Evolutionary conservation across 768 basidiomycete genomes (phyloP), one percentile per base, ranked within the genome.

Genomic region (Kwoniella dendrophila): DNA sequence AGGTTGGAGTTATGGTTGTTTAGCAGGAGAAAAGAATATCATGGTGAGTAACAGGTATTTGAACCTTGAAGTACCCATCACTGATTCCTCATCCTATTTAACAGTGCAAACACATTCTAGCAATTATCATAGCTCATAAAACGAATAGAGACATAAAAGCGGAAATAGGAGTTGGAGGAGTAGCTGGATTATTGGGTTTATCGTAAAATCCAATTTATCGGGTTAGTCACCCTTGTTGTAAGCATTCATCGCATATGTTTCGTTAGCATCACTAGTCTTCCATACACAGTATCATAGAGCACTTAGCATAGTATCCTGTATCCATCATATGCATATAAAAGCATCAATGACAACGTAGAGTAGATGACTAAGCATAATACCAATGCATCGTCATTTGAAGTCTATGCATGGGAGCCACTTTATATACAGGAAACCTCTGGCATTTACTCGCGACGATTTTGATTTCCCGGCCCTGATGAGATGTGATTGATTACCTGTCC

Each of bases 71-170:
- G 29, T 16, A 24, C 32, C 38, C 10, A 29, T 38, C 38, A 20
- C 47, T 60, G 53, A 57, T 20, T 33, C 7, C 16, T 40, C 38
- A 4, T 40, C 6, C 18, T 29, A 6, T 30, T 20, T 4, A 29
- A 43, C 38, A 75, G 73, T 75, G 73, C 59, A 75, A 75, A 41
- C 73, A 75, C 52, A 56, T 72, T 14, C 58, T 75, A 5, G 71
- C 73, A 1, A 64, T 69, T 3, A 24, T 71, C 24, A 55, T 75
- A 16, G 71, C 71, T 5, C 34, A 53, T 47, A 62, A 68, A 32
- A 62, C 62, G 49, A 69, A 61, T n/a, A 64, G 57, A 51, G 68
- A 63, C 34, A 45, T 72, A 10, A 30, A 38, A 29, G 61, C 73
- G 0, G 63, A 67, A 11, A 68, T 69, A 27, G 51, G 27, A 12